Conservation (phyloP, 768 basidiomycete species). For the Hericium rajendrae region DNA sequence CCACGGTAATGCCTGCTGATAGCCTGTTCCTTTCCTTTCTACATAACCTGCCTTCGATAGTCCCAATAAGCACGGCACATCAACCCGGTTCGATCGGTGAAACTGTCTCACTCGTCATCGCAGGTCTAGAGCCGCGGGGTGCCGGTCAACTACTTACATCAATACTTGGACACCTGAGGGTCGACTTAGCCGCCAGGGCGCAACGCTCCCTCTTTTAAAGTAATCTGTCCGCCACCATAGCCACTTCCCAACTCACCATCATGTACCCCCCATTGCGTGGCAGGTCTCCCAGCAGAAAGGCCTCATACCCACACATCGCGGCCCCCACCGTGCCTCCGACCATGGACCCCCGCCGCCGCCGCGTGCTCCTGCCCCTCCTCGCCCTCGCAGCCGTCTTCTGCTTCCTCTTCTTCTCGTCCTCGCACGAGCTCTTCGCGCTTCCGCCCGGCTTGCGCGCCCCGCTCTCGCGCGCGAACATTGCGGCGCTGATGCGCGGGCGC, state of each 20-base stretch:
- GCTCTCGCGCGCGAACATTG: constrained; percentile 11
- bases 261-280: constrained; percentile 1
- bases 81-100: too few relatives aligned
- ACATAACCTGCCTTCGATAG: too few relatives aligned
- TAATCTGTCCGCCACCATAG: not conserved
- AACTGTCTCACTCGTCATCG: too few relatives aligned
- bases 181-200: too few relatives aligned
- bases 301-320: not conserved
- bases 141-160: too few relatives aligned
- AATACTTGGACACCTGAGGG: too few relatives aligned
- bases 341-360: not conserved
- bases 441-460: constrained; percentile 1
- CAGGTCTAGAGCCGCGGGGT: too few relatives aligned
- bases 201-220: not conserved
- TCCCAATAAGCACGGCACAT: too few relatives aligned
- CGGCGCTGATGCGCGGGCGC: constrained; percentile 4
- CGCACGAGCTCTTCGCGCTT: constrained; percentile 5
- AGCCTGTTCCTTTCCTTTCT: too few relatives aligned
- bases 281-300: too few relatives aligned
- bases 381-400: not conserved
- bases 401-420: constrained; percentile 11
- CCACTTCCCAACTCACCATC: not conserved
- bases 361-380: constrained; percentile 1
- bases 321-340: not conserved
- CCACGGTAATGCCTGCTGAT: too few relatives aligned